These are phyloP conservation scores for Eucalyptus erythrocorys DNA, from an alignment of 345 rosid genomes.

Conservation along the genomic window DNA sequence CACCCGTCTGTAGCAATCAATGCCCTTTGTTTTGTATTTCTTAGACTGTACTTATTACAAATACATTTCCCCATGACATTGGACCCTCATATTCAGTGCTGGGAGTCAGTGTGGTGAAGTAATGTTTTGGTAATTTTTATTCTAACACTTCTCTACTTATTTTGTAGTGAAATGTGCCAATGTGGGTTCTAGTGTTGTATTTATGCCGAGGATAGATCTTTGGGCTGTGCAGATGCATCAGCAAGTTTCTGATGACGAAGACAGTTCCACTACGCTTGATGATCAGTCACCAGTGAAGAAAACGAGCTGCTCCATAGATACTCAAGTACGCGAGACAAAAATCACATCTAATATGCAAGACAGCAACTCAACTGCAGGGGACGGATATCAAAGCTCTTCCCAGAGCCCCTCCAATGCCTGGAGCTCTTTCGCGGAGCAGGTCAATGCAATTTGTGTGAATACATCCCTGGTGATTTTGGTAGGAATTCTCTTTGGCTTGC, in stretches of 20 bases:
- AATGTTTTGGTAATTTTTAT: background rate
- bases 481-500: background rate
- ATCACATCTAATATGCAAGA: conserved; percentile 1
- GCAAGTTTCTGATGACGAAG: conserved; percentile 10
- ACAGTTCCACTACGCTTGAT: conserved; percentile 4
- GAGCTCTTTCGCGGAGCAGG: conserved; percentile 85
- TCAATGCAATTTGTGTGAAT: conserved; percentile 63
- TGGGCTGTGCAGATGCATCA: conserved; percentile 66
- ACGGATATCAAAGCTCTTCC: conserved; percentile 2
- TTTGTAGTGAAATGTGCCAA: conserved; percentile 83
- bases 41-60: background rate
- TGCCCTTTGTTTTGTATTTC: background rate
- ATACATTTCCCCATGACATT: background rate
- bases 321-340: background rate
- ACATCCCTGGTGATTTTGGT: conserved; percentile 87
- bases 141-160: conserved; percentile 8
- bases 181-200: conserved; percentile 45
- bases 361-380: conserved; percentile 10
- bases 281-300: background rate
- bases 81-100: background rate
- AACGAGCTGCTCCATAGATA: background rate
- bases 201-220: conserved; percentile 91
- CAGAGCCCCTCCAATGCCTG: conserved; percentile 55
- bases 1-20: background rate
- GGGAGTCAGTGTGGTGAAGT: background rate